Evolutionary conservation across 495 filamentous ascomycete genomes (phyloP).

Genomic region (Cercophora newfieldiana): DNA sequence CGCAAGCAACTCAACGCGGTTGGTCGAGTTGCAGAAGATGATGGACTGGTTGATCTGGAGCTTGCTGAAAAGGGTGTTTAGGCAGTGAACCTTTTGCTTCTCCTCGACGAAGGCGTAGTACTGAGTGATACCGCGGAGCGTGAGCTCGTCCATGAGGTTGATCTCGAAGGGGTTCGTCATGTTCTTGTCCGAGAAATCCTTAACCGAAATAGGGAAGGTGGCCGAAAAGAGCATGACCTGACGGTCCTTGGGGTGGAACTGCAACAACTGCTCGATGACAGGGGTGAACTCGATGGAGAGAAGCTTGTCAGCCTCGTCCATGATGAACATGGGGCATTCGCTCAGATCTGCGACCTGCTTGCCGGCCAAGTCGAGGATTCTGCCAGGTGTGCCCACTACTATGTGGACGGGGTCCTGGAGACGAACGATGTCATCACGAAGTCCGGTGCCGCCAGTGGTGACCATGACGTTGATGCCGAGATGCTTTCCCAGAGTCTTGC

Average conservation of each 20-base stretch:
- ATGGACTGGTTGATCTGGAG: constrained; percentile 99
- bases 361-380: constrained; percentile 91
- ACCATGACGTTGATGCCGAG: constrained; percentile 99
- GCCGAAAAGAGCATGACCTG: constrained; percentile 99
- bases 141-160: constrained; percentile 99
- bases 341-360: constrained; percentile 96
- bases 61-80: constrained; percentile 98
- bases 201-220: constrained; percentile 93
- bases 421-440: constrained; percentile 96
- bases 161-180: constrained; percentile 96
- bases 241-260: constrained; percentile 91
- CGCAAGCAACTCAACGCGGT: constrained; percentile 92
- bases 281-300: constrained; percentile 95
- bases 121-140: constrained; percentile 94
- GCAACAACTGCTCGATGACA: constrained; percentile 90
- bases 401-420: constrained; percentile 93
- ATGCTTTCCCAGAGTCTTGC: constrained; percentile 96
- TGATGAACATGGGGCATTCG: constrained; percentile 94
- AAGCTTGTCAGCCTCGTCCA: constrained; percentile 98
- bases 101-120: constrained; percentile 99
- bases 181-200: constrained; percentile 97
- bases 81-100: constrained; percentile 98
- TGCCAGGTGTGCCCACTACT: constrained; percentile 93
- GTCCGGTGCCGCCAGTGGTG: constrained; percentile 88
- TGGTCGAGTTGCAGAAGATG: constrained; percentile 99